phyloP scores from a whole-genome alignment of 306 rosid species.

The Pyrus betulifolia region DNA sequence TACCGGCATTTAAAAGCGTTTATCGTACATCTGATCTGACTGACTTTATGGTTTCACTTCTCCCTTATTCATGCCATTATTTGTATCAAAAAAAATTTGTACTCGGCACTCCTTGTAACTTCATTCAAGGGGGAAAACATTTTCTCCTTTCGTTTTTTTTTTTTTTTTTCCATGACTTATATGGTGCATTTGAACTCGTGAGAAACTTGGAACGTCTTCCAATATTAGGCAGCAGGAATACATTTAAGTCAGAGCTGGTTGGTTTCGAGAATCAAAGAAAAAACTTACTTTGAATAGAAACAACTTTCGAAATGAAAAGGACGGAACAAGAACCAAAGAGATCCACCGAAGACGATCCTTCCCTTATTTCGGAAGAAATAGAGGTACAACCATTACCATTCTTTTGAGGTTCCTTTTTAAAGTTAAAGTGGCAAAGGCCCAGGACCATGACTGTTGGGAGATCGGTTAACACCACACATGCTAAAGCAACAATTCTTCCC shows the following conservation, averaged over 20 bases:
- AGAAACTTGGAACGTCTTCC: no score
- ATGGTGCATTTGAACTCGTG: no score
- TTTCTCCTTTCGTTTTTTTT: no score
- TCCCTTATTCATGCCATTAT: no score
- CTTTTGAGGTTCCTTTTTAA: constrained; percentile 14
- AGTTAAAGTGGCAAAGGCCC: constrained; percentile 13
- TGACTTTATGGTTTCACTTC: neutral
- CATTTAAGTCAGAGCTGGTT: no score
- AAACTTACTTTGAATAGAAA: neutral
- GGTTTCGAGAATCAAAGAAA: neutral
- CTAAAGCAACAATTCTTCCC: constrained; percentile 17
- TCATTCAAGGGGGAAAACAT: no score
- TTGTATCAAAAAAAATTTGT: neutral
- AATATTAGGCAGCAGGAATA: no score
- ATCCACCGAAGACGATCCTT: no score
- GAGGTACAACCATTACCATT: neutral
- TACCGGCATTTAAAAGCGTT: neutral
- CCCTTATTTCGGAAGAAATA: neutral
- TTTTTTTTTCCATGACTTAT: no score
- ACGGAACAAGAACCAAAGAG: neutral
- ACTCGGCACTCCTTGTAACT: no score
- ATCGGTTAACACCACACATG: constrained; percentile 8
- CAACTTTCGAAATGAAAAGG: no score
- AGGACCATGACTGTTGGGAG: constrained; percentile 19
- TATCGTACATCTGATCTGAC: no score